Evolutionary conservation across 179 eudicot genomes (phyloP).

Genomic region (Beta macrorhiza): DNA sequence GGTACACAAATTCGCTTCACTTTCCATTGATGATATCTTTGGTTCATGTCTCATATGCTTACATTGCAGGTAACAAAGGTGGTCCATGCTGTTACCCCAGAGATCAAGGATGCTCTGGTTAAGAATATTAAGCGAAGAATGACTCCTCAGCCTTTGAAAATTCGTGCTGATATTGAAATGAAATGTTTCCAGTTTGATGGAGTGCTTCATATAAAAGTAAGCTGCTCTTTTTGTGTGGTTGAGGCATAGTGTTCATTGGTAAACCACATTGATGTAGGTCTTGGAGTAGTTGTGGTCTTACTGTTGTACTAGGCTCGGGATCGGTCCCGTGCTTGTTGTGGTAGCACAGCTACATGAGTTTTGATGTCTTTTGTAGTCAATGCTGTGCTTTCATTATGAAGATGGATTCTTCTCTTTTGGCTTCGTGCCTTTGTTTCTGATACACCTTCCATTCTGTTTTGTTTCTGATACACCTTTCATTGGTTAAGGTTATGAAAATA

Average conservation of each 20-base stretch:
- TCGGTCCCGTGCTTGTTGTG: not conserved
- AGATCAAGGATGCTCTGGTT: constrained; percentile 65
- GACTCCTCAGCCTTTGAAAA: constrained; percentile 86
- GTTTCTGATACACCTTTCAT: not conserved
- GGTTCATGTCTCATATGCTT: constrained; percentile 12
- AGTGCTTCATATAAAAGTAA: constrained; percentile 80
- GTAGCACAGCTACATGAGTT: not conserved
- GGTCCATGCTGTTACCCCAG: constrained; percentile 68
- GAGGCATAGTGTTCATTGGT: not conserved
- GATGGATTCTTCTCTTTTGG: not conserved
- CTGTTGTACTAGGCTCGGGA: not conserved
- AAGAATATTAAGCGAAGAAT: constrained; percentile 68
- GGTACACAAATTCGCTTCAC: constrained; percentile 37
- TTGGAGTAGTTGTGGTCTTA: not conserved
- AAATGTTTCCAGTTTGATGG: constrained; percentile 87
- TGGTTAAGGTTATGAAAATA: not conserved
- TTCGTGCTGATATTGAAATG: constrained; percentile 82
- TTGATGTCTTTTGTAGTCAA: not conserved
- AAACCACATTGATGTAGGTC: not conserved
- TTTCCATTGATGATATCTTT: not conserved
- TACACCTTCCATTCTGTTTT: not conserved
- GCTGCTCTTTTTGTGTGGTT: not conserved
- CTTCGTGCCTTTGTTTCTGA: not conserved
- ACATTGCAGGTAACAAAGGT: constrained; percentile 57
- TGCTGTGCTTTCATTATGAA: not conserved